Base-by-base conservation (phyloP, 768 basidiomycete genomes). In the Leccinum pellstonianum region DNA sequence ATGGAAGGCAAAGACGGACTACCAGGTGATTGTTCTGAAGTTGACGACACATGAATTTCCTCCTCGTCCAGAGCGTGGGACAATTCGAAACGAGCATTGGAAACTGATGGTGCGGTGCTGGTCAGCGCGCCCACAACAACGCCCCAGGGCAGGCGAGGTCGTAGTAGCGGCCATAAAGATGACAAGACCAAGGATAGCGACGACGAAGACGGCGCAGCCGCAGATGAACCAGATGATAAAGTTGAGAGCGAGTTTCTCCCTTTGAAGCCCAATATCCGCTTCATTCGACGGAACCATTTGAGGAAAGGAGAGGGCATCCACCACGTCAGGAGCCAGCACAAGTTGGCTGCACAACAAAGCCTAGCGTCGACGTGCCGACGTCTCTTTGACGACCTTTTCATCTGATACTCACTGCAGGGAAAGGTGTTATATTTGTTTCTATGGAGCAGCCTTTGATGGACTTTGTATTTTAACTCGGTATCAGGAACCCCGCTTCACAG, bases 201-300 rank as follows among this genome's bases (percentile, higher is more conserved):
- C 95, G 68, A 99, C 90, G 73, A 99, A 98, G 51, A 95, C 81
- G 1, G 93, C 88, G 66, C 85, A 86, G n/a, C 74, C 88, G 63
- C 95, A 98, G 31, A 91, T 79, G 69, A 97, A 86, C 96, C 95
- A 98, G 66, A 99, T 98, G 75, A 99, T 79, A 59, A 99, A 75
- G 74, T 98, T 98, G 69, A 98, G 83, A 3, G 93, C 92, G 1
- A 98, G 80, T 75, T 99, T 98, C 76, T 98, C 97, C 59, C 96
- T 80, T 73, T 98, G 25, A 4, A 25, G 94, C 23, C 90, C 85
- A 23, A 99, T 81, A 67, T 99, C 97, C 96, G 88, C 77, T 98
- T 97, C 95, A 98, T 97, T 29, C 92, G 82, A 1, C 96, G 25
- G 25, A 25, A 25, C 70, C 83, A 86, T 9, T 74, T 79, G 46